Conservation (phyloP, 768 basidiomycete genomes). For the Psilocybe cyanescens region DNA sequence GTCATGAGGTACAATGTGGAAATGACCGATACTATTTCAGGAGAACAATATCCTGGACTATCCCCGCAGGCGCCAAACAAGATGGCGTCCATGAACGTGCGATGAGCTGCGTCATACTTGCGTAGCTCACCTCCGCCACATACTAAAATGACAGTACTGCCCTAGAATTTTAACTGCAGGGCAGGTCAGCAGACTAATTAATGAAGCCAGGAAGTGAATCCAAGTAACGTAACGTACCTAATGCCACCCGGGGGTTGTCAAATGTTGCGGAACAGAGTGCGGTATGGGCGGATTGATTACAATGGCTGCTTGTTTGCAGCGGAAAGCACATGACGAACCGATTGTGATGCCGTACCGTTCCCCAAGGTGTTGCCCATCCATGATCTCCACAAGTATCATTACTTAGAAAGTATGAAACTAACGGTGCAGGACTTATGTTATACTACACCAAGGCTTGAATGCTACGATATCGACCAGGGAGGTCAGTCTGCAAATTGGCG, state of each 20-base stretch:
- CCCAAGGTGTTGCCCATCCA: neutral
- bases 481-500: too few species aligned
- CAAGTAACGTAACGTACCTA: constrained; percentile 1
- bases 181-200: neutral
- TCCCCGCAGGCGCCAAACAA: constrained; percentile 1
- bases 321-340: neutral
- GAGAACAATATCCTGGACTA: neutral
- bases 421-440: too few species aligned
- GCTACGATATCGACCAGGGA: too few species aligned
- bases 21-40: constrained; percentile 1
- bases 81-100: neutral
- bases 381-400: neutral
- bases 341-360: neutral
- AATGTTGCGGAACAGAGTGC: neutral
- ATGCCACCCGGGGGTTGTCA: neutral
- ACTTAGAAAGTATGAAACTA: too few species aligned
- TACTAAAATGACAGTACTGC: neutral
- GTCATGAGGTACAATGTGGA: neutral
- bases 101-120: neutral
- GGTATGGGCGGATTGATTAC: neutral
- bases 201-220: neutral
- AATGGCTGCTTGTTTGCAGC: neutral
- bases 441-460: too few species aligned
- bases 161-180: neutral
- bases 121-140: neutral